Conservation (phyloP, 2,329 filamentous ascomycete genomes). For the Rhexocercosporidium sp. region DNA sequence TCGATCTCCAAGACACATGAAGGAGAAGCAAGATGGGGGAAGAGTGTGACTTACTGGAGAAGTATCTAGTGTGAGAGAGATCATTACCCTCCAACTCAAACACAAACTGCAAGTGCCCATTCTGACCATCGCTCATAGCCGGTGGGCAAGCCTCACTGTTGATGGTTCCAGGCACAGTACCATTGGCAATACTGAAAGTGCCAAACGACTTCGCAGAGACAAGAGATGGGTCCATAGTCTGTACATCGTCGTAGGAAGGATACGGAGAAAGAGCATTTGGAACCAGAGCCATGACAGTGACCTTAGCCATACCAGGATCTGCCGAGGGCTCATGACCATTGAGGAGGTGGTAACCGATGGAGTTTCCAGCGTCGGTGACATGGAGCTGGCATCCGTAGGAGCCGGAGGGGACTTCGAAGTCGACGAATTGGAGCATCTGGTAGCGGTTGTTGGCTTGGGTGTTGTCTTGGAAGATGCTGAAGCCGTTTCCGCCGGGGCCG, state of each 20-base stretch:
- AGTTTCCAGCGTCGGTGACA: constrained; percentile 15
- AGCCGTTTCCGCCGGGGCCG: neutral
- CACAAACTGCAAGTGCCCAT: constrained; percentile 21
- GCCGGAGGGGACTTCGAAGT: constrained; percentile 20
- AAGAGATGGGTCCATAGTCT: constrained; percentile 2
- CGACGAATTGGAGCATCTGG: constrained; percentile 19
- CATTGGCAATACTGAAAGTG: neutral
- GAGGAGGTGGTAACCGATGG: neutral
- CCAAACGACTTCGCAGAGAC: constrained; percentile 11
- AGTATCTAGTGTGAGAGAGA: neutral
- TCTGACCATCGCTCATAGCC: neutral
- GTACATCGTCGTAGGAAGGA: constrained; percentile 12
- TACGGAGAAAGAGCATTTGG: constrained; percentile 10
- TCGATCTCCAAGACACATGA: neutral
- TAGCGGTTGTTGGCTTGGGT: constrained; percentile 14
- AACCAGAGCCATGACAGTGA: constrained; percentile 15
- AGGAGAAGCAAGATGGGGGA: neutral
- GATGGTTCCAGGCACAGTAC: neutral
- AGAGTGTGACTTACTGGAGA: constrained; percentile 5
- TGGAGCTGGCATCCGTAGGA: constrained; percentile 22
- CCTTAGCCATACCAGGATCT: neutral
- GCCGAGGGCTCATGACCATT: neutral
- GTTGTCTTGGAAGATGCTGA: constrained; percentile 10
- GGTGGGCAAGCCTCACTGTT: constrained; percentile 19
- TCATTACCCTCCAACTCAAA: constrained; percentile 15